phyloP scores from a whole-genome alignment of 176 grass and related monocot genomes.

The Triticum urartu region DNA sequence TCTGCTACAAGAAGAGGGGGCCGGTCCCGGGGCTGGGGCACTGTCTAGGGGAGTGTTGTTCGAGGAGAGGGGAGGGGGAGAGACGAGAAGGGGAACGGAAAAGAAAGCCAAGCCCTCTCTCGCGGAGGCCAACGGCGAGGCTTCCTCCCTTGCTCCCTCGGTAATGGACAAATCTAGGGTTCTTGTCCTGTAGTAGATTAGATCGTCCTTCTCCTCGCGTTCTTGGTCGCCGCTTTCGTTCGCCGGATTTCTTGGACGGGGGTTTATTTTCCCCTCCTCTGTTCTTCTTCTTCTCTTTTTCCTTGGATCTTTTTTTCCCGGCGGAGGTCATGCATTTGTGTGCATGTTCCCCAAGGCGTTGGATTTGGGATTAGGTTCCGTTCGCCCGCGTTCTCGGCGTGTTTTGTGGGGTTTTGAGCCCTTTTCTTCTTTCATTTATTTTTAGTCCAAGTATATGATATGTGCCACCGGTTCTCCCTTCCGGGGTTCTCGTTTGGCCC shows the following conservation, averaged over 20 bases:
- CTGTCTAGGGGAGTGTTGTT: not conserved
- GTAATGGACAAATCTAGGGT: slow-evolving; percentile 43
- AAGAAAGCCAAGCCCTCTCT: not conserved
- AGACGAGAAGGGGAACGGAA: not conserved
- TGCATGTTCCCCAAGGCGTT: not conserved
- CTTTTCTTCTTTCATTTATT: not conserved
- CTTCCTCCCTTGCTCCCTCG: not conserved
- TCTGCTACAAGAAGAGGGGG: not conserved
- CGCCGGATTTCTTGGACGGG: not conserved
- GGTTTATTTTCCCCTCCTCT: not conserved
- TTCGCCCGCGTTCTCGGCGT: not conserved
- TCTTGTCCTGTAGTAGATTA: slow-evolving; percentile 11
- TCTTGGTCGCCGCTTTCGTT: not conserved
- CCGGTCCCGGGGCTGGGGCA: not conserved
- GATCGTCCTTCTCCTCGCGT: not conserved
- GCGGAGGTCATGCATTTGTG: slow-evolving; percentile 25
- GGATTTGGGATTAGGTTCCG: not conserved
- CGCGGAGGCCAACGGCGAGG: not conserved
- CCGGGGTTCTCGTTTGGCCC: not conserved
- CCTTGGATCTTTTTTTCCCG: not conserved
- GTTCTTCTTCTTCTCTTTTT: not conserved
- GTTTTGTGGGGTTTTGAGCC: not conserved
- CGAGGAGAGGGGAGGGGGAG: not conserved
- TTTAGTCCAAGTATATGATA: not conserved
- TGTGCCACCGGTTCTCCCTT: not conserved